Evolutionary conservation across 495 filamentous ascomycete species (phyloP), one percentile per base, ranked within the genome.

Genomic region (Venustampulla echinocandica): DNA sequence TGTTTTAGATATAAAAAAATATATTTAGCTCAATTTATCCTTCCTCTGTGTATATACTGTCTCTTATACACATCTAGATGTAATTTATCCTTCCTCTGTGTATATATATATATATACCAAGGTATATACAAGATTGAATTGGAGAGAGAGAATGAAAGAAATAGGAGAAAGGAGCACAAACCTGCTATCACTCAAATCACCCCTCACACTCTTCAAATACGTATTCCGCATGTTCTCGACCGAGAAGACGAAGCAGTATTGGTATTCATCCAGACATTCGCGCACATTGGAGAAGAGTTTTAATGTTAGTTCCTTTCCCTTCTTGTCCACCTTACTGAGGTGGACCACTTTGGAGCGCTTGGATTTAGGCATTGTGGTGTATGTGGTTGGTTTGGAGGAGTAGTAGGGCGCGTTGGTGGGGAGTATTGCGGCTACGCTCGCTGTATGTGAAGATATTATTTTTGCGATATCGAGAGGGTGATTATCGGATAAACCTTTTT

Each of bases 151-250:
- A 6, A 38, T 15, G 35, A 14, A 14, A 15, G 23, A 37, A 35
- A 17, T 34, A 22, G 40, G 23, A 15, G 7, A 30, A 37, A 41
- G 35, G 6, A 44, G 18, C 6, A 67, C 71, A 45, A 71, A 94
- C 85, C 92, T 77, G 71, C 83, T 85, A 65, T 94, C 87, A 42
- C 73, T 69, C 46, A 97, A 79, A 53, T 95, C 80, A 33, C 79
- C 74, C 47, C 92, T 77, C 51, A 97, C 86, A 60, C 87, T 80
- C 69, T 97, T 97, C 62, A 98, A 69, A 65, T 95, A 88, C 33
- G 85, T 94, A 66, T 98, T 98, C 55, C 92, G 87, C 92, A 98
- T 98, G 74, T 98, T 97, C 60, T 95, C 84, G 47, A 97, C 81
- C 49, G 75, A 74, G 65, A 97, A 95, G 64, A 96, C 85, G 69